These are phyloP conservation scores for Parietaria judaica DNA, from an alignment of 306 rosid species.

Conservation along the genomic window DNA sequence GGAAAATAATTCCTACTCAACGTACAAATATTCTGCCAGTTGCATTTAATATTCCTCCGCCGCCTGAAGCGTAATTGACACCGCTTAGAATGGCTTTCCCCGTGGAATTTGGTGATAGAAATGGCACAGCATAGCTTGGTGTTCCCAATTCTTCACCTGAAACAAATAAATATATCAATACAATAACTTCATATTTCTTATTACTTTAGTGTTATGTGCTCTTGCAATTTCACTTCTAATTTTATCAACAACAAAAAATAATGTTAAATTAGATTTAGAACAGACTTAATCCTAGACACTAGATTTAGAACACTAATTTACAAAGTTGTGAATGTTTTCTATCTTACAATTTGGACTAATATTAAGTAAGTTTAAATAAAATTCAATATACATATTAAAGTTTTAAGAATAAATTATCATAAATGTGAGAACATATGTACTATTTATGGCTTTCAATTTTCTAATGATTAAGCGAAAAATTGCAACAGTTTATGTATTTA, in stretches of 20 bases:
- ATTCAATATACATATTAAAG: no score
- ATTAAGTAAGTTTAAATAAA: no score
- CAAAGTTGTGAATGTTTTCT: no score
- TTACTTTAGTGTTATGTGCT: no score
- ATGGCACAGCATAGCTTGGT: slow-evolving; percentile 67
- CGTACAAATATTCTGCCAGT: slow-evolving; percentile 94
- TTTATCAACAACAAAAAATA: no score
- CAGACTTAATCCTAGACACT: neutral
- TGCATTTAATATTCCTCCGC: slow-evolving; percentile 89
- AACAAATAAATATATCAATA: neutral
- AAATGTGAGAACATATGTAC: no score
- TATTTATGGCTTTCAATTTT: neutral
- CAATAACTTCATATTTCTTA: neutral
- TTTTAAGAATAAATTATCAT: no score
- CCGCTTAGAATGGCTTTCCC: slow-evolving; percentile 61
- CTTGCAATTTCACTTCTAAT: no score
- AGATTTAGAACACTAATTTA: no score
- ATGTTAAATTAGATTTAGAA: no score
- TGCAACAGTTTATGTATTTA: no score
- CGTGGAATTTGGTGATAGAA: slow-evolving; percentile 62
- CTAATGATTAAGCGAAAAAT: neutral
- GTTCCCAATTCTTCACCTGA: slow-evolving; percentile 82
- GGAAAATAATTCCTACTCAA: neutral
- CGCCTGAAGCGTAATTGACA: slow-evolving; percentile 96
- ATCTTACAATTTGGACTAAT: no score